Conservation (phyloP, 2,329 filamentous ascomycete species). For the Ascochyta lentis region DNA sequence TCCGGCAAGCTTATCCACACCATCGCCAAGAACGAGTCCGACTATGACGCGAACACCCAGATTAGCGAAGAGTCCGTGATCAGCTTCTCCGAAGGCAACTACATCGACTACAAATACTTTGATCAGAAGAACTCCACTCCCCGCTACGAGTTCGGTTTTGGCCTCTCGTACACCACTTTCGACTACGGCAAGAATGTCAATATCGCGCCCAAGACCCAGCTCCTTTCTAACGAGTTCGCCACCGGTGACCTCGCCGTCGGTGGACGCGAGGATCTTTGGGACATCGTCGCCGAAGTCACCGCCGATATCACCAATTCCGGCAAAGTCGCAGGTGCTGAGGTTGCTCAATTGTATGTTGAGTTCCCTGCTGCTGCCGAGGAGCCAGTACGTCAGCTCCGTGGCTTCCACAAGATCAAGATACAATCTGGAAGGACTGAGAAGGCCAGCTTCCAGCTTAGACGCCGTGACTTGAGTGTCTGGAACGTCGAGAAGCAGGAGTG, state of each 20-base stretch:
- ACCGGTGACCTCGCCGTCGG: conserved; percentile 35
- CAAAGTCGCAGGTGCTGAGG: conserved; percentile 45
- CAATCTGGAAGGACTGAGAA: conserved; percentile 37
- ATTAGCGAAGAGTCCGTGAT: conserved; percentile 54
- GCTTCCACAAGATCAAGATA: conserved; percentile 46
- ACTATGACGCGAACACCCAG: conserved; percentile 66
- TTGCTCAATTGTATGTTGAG: conserved; percentile 49
- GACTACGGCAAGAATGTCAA: conserved; percentile 55
- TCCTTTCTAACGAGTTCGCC: conserved; percentile 55
- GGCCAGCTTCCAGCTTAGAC: conserved; percentile 44
- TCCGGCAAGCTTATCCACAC: conserved; percentile 78
- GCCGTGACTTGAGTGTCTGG: conserved; percentile 49
- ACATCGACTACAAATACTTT: conserved; percentile 80
- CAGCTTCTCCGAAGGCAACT: conserved; percentile 75
- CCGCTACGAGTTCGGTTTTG: conserved; percentile 79
- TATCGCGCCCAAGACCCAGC: neutral
- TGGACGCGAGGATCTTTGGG: conserved; percentile 42
- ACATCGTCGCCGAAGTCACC: conserved; percentile 45
- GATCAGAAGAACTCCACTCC: conserved; percentile 68
- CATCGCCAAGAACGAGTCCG: conserved; percentile 69
- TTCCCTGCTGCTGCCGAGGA: conserved; percentile 40
- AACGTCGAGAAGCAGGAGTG: conserved; percentile 42
- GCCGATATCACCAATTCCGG: conserved; percentile 47
- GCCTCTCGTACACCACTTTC: conserved; percentile 76
- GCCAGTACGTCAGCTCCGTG: conserved; percentile 46